Evolutionary conservation across 306 rosid genomes (phyloP).

Genomic region (Quercus agrifolia): DNA sequence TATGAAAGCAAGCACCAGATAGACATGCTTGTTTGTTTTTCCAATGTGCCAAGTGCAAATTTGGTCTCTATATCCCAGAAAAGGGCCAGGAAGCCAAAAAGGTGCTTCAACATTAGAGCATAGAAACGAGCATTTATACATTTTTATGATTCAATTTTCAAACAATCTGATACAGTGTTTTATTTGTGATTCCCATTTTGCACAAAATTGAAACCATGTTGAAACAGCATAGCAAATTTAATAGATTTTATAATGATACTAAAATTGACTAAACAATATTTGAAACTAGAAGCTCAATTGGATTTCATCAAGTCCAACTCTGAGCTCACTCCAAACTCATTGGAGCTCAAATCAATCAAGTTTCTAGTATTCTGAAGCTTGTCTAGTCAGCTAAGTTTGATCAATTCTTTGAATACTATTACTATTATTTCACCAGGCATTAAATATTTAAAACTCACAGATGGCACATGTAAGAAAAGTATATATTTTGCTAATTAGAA

Average conservation of each 20-base stretch:
- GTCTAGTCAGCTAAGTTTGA: background rate
- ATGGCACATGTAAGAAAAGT: background rate
- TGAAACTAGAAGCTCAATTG: background rate
- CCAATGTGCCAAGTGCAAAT: background rate
- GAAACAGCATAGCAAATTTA: background rate
- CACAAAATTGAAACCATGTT: background rate
- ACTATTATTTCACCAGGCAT: background rate
- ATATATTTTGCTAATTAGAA: background rate
- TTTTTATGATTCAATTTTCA: background rate
- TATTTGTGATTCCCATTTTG: background rate
- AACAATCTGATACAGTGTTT: background rate
- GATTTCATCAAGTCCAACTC: background rate
- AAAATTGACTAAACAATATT: background rate
- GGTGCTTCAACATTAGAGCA: background rate
- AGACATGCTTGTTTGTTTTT: background rate
- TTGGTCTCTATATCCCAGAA: background rate
- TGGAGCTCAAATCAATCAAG: background rate
- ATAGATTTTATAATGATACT: background rate
- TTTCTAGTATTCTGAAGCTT: background rate
- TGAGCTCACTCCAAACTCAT: background rate
- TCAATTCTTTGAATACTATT: background rate
- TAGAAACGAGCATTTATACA: background rate
- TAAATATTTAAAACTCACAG: background rate
- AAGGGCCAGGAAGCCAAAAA: background rate
- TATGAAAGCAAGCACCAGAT: background rate